These are phyloP conservation scores for Coniochaeta sp. DNA, from an alignment of 2,329 filamentous ascomycete species.

Conservation along the genomic window DNA sequence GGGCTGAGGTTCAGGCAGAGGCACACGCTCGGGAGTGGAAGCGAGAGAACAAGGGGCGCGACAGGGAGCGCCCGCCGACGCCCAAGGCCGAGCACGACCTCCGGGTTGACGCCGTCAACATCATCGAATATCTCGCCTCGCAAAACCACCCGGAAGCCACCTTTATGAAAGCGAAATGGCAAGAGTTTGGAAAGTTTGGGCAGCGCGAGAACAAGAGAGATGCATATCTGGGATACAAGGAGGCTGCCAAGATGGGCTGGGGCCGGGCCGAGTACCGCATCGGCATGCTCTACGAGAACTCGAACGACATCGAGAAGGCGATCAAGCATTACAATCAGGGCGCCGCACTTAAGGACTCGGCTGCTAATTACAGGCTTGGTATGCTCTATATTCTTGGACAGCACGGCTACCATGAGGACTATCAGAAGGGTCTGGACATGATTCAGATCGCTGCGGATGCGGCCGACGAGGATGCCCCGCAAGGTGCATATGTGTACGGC, in stretches of 20 bases:
- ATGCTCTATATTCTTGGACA: conserved; percentile 98
- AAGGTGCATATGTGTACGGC: conserved; percentile 90
- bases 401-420: conserved; percentile 83
- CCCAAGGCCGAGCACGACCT: conserved; percentile 86
- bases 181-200: conserved; percentile 96
- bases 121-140: conserved; percentile 81
- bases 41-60: conserved; percentile 29
- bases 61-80: conserved; percentile 65
- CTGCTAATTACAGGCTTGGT: conserved; percentile 76
- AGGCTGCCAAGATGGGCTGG: conserved; percentile 81
- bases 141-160: conserved; percentile 90
- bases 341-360: conserved; percentile 74
- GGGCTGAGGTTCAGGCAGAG: conserved; percentile 77
- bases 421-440: conserved; percentile 67
- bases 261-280: conserved; percentile 90
- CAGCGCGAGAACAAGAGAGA: conserved; percentile 88
- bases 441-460: conserved; percentile 78
- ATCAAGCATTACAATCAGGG: conserved; percentile 85
- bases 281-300: conserved; percentile 96
- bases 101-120: conserved; percentile 81
- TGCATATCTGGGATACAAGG: conserved; percentile 79
- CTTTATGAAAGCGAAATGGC: conserved; percentile 93
- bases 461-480: conserved; percentile 92
- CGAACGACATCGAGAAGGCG: conserved; percentile 85
- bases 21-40: conserved; percentile 60